These are phyloP conservation scores for Phytophthora europaea DNA, from an alignment of 352 stramenopile genomes.

Conservation along the genomic window DNA sequence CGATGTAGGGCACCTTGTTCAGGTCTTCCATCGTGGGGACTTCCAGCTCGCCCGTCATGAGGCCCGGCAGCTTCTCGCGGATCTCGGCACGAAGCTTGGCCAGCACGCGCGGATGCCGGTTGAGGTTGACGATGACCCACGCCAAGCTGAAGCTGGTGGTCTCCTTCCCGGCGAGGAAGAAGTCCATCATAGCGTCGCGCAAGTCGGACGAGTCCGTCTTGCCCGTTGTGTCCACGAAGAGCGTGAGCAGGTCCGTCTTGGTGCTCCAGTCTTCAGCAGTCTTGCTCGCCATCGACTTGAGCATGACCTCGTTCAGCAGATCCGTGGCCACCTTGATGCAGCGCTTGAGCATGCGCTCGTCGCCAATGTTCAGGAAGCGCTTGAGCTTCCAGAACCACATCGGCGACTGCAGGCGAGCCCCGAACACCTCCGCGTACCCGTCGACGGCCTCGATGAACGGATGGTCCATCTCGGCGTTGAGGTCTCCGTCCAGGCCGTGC, in stretches of 20 bases:
- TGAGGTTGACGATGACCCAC: slow-evolving; percentile 73
- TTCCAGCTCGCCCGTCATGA: slow-evolving; percentile 40
- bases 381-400: slow-evolving; percentile 64
- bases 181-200: slow-evolving; percentile 73
- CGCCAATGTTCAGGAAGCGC: slow-evolving; percentile 46
- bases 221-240: slow-evolving; percentile 53
- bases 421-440: slow-evolving; percentile 36
- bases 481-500: slow-evolving; percentile 43
- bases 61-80: slow-evolving; percentile 38
- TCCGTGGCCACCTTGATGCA: slow-evolving; percentile 49
- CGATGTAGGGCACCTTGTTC: slow-evolving; percentile 67
- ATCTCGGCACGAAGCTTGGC: slow-evolving; percentile 53
- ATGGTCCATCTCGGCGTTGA: slow-evolving; percentile 48
- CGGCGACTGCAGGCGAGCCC: slow-evolving; percentile 55
- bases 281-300: slow-evolving; percentile 48
- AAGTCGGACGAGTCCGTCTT: slow-evolving; percentile 48
- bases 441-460: slow-evolving; percentile 65
- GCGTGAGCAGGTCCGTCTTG: slow-evolving; percentile 53
- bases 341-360: slow-evolving; percentile 46
- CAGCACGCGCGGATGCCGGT: slow-evolving; percentile 56
- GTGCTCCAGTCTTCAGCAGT: slow-evolving; percentile 26
- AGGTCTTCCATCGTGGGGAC: slow-evolving; percentile 60
- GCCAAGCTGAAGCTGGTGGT: slow-evolving; percentile 66
- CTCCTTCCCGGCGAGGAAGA: slow-evolving; percentile 71
- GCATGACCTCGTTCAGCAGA: slow-evolving; percentile 57